Evolutionary conservation across 805 yeast species (phyloP), one percentile per base, ranked within the genome.

Genomic region (Hanseniaspora singularis): DNA sequence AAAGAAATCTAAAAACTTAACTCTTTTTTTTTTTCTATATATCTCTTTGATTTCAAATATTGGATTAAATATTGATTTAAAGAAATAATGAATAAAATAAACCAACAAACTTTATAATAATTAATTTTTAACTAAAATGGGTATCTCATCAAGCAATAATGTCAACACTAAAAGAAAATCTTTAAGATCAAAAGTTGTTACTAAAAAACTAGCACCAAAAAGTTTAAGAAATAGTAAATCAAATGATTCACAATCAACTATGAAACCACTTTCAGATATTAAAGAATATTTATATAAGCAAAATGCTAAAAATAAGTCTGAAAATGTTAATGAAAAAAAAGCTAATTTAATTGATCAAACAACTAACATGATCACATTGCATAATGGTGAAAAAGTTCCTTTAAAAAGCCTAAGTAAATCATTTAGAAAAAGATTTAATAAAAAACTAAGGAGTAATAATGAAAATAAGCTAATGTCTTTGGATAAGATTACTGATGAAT

Each of bases 361-460:
- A 45, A 65, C 70, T 1, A 22, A 30, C 3, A 30, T 22, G 26
- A 23, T 44, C 4, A 44, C 48, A 3, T 19, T 44, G 12, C 33
- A 39, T n/a, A 53, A 59, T 5, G 57, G 39, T 16, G 30, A 33
- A 20, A 38, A 32, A 24, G 39, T 38, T 6, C 34, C 49, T 3
- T 15, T 45, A 12, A 33, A 34, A 10, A 33, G 34, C 15, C 27
- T 44, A 18, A 44, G 48, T 24, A 44, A 44, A 26, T 44, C 48
- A 10, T 44, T 14, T 12, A 44, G 79, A 54, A 74, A 83, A 52
- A 73, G 70, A 54, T 67, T 69, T 40, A 73, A 72, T 54, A 81
- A 80, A 49, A 74, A 78, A 53, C 64, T 83, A 50, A 74, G 73
- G 54, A 85, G 88, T 4, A 72, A 77, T 55, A 70, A 82, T 74